Evolutionary conservation across 1,284 basidiomycete genomes (phyloP).

Genomic region (Coniferiporia sulphurascens): DNA sequence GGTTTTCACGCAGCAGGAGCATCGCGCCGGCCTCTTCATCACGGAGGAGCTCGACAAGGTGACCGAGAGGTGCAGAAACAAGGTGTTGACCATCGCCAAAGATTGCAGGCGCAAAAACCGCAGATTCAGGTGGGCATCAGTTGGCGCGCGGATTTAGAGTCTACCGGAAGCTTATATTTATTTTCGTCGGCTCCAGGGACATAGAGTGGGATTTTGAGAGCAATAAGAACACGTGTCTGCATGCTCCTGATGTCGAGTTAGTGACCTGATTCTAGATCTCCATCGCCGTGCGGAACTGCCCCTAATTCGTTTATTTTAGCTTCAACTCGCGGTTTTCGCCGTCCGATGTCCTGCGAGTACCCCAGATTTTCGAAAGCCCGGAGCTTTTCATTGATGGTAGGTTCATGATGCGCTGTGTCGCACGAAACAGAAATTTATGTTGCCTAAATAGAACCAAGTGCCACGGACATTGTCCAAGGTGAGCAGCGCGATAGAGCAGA

Average conservation of each 20-base stretch:
- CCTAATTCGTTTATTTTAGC: too few species aligned
- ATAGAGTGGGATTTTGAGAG: conserved; percentile 48
- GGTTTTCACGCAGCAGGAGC: conserved; percentile 14
- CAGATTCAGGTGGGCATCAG: conserved; percentile 26
- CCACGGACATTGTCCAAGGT: conserved; percentile 40
- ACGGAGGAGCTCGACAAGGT: conserved; percentile 38
- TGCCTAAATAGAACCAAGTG: conserved; percentile 6
- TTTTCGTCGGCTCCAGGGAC: conserved; percentile 30
- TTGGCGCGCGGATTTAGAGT: not conserved
- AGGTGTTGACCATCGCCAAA: conserved; percentile 34
- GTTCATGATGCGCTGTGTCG: conserved; percentile 24
- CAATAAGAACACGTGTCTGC: conserved; percentile 38
- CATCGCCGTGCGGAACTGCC: too few species aligned
- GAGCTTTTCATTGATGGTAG: conserved; percentile 38
- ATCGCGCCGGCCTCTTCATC: conserved; percentile 25
- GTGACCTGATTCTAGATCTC: not conserved
- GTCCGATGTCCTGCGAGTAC: conserved; percentile 39
- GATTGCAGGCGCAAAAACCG: conserved; percentile 25
- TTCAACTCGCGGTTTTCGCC: conserved; percentile 22
- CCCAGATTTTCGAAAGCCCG: conserved; percentile 42
- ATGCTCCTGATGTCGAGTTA: conserved; percentile 28
- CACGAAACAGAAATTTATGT: not conserved
- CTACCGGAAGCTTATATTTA: not conserved
- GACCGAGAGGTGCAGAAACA: conserved; percentile 33
- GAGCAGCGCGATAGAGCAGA: not conserved